Evolutionary conservation across 1,284 basidiomycete species (phyloP).

Genomic region (Heterobasidion parviporum): DNA sequence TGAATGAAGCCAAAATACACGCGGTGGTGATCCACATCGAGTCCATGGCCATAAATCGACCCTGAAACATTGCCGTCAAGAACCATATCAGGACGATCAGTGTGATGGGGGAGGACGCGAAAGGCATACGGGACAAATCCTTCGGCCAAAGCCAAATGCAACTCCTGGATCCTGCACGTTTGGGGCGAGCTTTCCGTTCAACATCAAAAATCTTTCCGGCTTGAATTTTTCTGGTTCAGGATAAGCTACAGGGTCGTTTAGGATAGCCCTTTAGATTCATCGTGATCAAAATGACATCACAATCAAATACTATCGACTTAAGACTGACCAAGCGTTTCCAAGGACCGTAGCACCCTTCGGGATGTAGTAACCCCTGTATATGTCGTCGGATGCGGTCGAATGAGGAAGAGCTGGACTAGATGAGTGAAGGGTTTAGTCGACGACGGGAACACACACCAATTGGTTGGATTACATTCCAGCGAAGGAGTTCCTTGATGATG

Average conservation of each 20-base stretch:
- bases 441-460: background rate
- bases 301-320: background rate
- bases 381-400: background rate
- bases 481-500: background rate
- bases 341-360: conserved; percentile 5
- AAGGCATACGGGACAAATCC: background rate
- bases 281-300: background rate
- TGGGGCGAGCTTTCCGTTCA: background rate
- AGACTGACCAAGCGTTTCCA: conserved; percentile 4
- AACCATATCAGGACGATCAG: too few relatives aligned
- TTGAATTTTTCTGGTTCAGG: background rate
- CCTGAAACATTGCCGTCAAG: conserved; percentile 28
- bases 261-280: background rate
- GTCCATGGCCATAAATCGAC: conserved; percentile 33
- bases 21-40: conserved; percentile 40
- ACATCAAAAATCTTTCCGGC: background rate
- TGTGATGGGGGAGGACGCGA: background rate
- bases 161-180: background rate
- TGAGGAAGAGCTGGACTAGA: background rate
- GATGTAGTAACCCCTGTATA: conserved; percentile 6
- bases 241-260: background rate
- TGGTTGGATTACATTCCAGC: background rate
- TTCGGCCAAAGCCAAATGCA: background rate
- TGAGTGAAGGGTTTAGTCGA: too few relatives aligned
- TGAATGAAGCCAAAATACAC: conserved; percentile 33